Evolutionary conservation across 192 early-diverging fungal species (phyloP).

Genomic region (Backusella tarrabulga): DNA sequence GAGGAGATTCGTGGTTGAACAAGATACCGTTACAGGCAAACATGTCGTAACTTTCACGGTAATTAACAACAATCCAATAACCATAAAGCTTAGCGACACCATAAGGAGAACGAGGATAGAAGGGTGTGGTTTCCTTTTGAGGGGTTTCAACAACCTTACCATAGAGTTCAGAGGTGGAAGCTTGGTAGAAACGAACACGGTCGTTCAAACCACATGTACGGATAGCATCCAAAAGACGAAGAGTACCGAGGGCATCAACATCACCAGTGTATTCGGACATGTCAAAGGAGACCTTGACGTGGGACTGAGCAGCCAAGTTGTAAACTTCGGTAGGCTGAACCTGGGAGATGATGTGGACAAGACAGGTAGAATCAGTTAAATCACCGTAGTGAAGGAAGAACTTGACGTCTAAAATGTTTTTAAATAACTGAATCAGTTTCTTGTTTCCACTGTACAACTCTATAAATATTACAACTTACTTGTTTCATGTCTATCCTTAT

Average conservation of each 20-base stretch:
- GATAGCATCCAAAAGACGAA: slow-evolving; percentile 76
- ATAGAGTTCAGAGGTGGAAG: slow-evolving; percentile 74
- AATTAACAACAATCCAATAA: slow-evolving; percentile 81
- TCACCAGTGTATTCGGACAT: slow-evolving; percentile 81
- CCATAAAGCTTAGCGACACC: slow-evolving; percentile 81
- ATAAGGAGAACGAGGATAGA: slow-evolving; percentile 81
- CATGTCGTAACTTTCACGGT: slow-evolving; percentile 79
- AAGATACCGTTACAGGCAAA: slow-evolving; percentile 78
- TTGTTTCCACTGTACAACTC: neutral
- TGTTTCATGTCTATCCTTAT: slow-evolving; percentile 65
- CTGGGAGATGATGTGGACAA: slow-evolving; percentile 71
- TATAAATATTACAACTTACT: slow-evolving; percentile 37
- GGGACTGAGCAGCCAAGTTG: slow-evolving; percentile 77
- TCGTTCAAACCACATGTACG: slow-evolving; percentile 68
- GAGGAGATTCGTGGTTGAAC: slow-evolving; percentile 78
- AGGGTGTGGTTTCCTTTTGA: slow-evolving; percentile 79
- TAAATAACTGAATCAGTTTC: neutral
- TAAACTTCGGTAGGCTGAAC: slow-evolving; percentile 77
- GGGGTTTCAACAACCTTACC: slow-evolving; percentile 77
- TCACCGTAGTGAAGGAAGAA: slow-evolving; percentile 81
- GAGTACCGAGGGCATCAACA: slow-evolving; percentile 76
- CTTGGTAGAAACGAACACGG: slow-evolving; percentile 63
- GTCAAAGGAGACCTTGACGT: slow-evolving; percentile 68
- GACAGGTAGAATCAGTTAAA: slow-evolving; percentile 74
- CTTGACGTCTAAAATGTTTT: slow-evolving; percentile 42